Evolutionary conservation across 2,329 filamentous ascomycete species (phyloP).

Genomic region (Diplodia sapinea): DNA sequence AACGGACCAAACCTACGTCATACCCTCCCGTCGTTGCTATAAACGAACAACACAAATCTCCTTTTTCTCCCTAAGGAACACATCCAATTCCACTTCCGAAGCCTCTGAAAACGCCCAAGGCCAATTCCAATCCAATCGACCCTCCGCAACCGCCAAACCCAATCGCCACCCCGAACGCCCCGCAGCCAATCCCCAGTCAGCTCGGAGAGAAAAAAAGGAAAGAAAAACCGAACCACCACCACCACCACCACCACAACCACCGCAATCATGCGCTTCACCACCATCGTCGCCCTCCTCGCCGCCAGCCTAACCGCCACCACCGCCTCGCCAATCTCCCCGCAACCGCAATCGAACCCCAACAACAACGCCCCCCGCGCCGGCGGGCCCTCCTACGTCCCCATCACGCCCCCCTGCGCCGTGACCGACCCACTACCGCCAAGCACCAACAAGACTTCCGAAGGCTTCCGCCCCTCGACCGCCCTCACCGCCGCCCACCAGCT

Average conservation of each 20-base stretch:
- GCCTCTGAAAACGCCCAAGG: background rate
- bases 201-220: background rate
- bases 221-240: background rate
- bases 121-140: background rate
- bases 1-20: conserved; percentile 16
- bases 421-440: background rate
- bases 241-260: background rate
- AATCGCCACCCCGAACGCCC: background rate
- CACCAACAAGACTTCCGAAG: background rate
- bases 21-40: background rate
- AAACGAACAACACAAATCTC: background rate
- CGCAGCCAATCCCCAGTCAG: background rate
- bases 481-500: conserved; percentile 10
- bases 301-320: background rate
- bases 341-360: background rate
- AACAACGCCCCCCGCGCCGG: conserved; percentile 23
- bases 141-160: background rate
- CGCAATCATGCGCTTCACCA: conserved; percentile 7
- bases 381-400: conserved; percentile 17
- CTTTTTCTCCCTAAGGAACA: background rate
- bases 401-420: conserved; percentile 20
- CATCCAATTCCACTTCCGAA: background rate
- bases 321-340: background rate
- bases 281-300: conserved; percentile 1
- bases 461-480: conserved; percentile 39